Conservation (phyloP, 2,329 filamentous ascomycete genomes). For the Trichophyton simii region DNA sequence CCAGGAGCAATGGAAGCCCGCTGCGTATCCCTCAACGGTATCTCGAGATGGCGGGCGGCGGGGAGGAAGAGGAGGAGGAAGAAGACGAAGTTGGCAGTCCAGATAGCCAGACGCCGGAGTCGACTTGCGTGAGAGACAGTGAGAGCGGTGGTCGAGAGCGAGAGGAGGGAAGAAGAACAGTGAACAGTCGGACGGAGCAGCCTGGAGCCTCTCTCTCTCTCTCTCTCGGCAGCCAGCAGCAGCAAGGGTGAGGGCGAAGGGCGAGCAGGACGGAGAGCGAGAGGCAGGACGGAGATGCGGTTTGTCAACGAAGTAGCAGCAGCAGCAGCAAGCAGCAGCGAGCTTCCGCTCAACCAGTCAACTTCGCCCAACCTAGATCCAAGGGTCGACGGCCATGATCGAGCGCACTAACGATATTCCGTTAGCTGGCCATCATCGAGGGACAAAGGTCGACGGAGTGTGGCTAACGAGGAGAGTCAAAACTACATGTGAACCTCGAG, state of each 20-base stretch:
- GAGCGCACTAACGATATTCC: slow-evolving; percentile 1
- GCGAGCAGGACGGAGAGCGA: not conserved
- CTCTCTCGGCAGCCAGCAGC: not conserved
- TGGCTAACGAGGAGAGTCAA: too few relatives aligned
- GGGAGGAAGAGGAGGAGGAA: not conserved
- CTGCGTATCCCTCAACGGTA: not conserved
- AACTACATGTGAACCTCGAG: not conserved
- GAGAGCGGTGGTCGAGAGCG: too few relatives aligned
- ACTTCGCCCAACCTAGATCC: not conserved
- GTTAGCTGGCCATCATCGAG: not conserved
- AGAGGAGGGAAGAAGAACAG: not conserved
- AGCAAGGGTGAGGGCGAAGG: not conserved
- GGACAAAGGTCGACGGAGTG: too few relatives aligned
- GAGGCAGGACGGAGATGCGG: not conserved
- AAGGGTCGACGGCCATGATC: not conserved
- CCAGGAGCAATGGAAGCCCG: not conserved
- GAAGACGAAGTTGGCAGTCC: not conserved
- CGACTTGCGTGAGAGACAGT: not conserved
- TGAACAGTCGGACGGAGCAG: not conserved
- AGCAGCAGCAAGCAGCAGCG: not conserved
- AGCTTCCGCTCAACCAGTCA: not conserved
- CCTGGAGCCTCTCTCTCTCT: not conserved
- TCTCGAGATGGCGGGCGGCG: not conserved
- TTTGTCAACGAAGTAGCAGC: too few relatives aligned
- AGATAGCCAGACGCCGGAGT: not conserved